phyloP scores from a whole-genome alignment of 345 rosid species.

The Eucalyptus cladocalyx region DNA sequence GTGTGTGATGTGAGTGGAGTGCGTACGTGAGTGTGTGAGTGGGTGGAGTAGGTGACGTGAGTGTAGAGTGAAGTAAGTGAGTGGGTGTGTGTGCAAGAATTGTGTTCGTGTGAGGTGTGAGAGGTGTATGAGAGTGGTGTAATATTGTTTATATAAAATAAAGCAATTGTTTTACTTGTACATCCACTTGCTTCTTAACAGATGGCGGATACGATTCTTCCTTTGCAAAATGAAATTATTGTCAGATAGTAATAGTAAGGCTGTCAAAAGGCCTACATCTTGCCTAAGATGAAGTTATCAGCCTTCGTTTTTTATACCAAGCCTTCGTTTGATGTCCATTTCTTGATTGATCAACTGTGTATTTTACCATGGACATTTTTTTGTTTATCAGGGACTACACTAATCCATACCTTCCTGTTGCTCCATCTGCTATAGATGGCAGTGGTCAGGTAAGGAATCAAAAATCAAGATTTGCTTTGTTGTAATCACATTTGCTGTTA shows the following conservation, averaged over 20 bases:
- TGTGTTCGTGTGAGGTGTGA: too few relatives aligned
- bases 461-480: neutral
- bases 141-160: too few relatives aligned
- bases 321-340: neutral
- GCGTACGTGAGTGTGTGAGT: too few relatives aligned
- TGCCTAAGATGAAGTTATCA: neutral
- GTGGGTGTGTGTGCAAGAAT: too few relatives aligned
- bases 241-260: neutral
- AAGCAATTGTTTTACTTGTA: too few relatives aligned
- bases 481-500: neutral
- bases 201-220: neutral
- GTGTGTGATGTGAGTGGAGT: too few relatives aligned
- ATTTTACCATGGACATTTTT: neutral
- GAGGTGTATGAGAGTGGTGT: too few relatives aligned
- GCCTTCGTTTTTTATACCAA: neutral
- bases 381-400: conserved; percentile 77
- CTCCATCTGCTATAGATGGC: conserved; percentile 95
- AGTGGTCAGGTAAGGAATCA: conserved; percentile 47
- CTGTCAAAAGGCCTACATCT: neutral
- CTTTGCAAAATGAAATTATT: neutral
- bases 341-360: neutral
- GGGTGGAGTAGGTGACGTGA: too few relatives aligned
- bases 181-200: too few relatives aligned
- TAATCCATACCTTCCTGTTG: conserved; percentile 91
- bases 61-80: too few relatives aligned